Conservation (phyloP, 129 eudicot genomes). For the Heracleum sosnowskyi region DNA sequence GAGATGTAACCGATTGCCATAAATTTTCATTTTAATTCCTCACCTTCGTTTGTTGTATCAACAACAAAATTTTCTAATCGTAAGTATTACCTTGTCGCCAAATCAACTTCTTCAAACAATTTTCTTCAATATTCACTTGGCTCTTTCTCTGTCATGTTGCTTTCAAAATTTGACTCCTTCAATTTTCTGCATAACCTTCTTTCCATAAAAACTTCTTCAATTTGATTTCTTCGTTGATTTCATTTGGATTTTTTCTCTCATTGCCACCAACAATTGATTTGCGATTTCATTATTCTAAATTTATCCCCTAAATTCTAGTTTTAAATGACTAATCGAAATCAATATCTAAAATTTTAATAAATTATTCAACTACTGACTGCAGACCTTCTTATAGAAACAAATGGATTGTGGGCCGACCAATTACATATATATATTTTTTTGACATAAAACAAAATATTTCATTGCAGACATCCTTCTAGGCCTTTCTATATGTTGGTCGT, state of each 20-base stretch:
- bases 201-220: neutral
- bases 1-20: too few species aligned
- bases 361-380: neutral
- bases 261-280: neutral
- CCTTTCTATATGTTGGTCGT: too few species aligned
- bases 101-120: neutral
- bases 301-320: neutral
- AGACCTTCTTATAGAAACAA: neutral
- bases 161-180: neutral
- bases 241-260: neutral
- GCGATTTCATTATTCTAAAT: neutral
- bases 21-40: too few species aligned
- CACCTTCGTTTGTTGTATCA: neutral
- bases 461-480: neutral
- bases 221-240: neutral
- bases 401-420: neutral
- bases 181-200: neutral
- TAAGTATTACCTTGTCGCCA: neutral
- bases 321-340: neutral
- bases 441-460: too few species aligned
- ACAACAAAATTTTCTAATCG: neutral
- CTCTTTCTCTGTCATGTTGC: neutral
- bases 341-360: neutral
- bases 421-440: too few species aligned
- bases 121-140: neutral